A percentile compares a stretch with the other conserved stretches of the same genome.
Conservation (phyloP, 208 protist genomes). For the Vickermania ingenoplastis region DNA sequence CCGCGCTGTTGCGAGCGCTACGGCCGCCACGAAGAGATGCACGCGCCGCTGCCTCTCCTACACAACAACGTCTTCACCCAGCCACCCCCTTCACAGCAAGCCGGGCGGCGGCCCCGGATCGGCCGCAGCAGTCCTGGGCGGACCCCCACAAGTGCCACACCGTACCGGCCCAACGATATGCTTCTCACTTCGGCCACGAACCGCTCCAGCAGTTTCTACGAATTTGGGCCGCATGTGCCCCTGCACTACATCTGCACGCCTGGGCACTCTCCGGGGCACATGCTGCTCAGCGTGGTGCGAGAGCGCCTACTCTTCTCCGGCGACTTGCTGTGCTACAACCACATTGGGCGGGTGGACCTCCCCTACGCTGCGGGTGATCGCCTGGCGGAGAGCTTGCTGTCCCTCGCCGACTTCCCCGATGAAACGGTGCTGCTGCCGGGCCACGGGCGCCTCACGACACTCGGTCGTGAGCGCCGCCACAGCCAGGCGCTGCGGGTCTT, state of each 20-base stretch:
- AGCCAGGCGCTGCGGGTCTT: conserved; percentile 58
- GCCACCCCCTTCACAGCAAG: conserved; percentile 36
- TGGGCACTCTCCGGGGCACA: conserved; percentile 83
- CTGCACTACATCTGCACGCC: conserved; percentile 84
- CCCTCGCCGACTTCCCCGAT: conserved; percentile 69
- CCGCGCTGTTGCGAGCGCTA: conserved; percentile 72
- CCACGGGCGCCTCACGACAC: conserved; percentile 78
- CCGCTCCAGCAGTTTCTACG: conserved; percentile 66
- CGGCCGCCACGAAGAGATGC: conserved; percentile 51
- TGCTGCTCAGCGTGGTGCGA: conserved; percentile 77
- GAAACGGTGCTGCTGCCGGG: conserved; percentile 77
- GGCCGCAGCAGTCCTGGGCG: conserved; percentile 12
- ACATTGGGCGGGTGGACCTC: conserved; percentile 78
- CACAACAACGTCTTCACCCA: conserved; percentile 51
- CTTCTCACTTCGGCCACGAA: conserved; percentile 72
- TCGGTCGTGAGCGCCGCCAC: conserved; percentile 68
- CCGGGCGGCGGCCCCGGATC: conserved; percentile 22
- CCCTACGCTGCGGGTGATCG: conserved; percentile 69
- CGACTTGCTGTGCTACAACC: conserved; percentile 78
- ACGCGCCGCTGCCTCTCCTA: conserved; percentile 49
- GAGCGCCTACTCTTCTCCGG: conserved; percentile 82
- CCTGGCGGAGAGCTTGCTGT: conserved; percentile 70
- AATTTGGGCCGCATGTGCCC: conserved; percentile 62
- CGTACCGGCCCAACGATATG: conserved; percentile 47
- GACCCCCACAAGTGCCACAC: conserved; percentile 6